A percentile compares a stretch with the other conserved stretches of the same genome.
Evolutionary conservation across 2,329 filamentous ascomycete species (phyloP).

Genomic region (Trichoderma sp.): DNA sequence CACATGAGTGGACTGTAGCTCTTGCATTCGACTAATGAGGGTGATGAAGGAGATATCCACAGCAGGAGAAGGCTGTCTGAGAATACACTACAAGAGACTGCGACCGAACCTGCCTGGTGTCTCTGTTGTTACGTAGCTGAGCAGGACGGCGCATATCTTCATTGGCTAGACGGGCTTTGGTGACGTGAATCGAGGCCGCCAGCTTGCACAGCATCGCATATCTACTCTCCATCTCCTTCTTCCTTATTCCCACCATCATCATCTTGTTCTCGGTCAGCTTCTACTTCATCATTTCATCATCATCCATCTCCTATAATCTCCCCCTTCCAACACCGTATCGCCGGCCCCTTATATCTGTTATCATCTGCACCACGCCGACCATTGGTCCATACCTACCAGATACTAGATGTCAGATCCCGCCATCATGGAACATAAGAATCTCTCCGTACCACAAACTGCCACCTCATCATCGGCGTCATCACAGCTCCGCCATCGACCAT

Average conservation of each 20-base stretch:
- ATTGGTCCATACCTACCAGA: background rate
- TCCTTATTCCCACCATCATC: background rate
- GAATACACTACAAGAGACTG: background rate
- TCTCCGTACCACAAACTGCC: background rate
- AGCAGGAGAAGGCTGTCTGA: background rate
- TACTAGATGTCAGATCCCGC: background rate
- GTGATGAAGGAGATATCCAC: background rate
- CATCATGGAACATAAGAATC: background rate
- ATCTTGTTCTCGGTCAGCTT: background rate
- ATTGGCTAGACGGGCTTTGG: background rate
- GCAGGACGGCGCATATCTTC: background rate
- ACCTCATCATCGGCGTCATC: background rate
- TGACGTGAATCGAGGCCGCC: background rate
- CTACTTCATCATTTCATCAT: background rate
- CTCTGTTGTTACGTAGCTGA: background rate
- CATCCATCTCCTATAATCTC: background rate
- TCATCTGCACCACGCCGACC: background rate
- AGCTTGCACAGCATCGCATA: background rate
- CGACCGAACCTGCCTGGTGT: background rate
- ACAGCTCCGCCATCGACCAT: slow-evolving; percentile 7
- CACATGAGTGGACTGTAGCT: background rate
- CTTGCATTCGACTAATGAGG: background rate
- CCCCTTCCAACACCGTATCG: background rate
- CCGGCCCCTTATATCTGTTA: background rate
- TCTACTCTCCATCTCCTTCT: background rate